Evolutionary conservation across 1,139 yeast species (phyloP).

Genomic region (Yamadazyma buinensis): DNA sequence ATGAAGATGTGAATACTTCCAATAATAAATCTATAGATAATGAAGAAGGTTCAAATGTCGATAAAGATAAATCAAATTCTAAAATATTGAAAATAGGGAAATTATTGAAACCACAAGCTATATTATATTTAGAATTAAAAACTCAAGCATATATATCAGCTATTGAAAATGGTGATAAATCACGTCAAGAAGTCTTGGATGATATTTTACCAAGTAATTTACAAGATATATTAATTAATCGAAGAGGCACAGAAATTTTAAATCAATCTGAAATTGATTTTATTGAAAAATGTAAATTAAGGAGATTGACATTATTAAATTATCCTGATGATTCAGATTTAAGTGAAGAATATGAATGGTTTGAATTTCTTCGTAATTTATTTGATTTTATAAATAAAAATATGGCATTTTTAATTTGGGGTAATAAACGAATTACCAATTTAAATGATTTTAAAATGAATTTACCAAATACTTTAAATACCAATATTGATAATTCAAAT

Average conservation of each 20-base stretch:
- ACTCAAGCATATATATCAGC: slow-evolving; percentile 95
- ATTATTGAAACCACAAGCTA: slow-evolving; percentile 76
- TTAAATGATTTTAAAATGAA: neutral
- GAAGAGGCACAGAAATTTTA: slow-evolving; percentile 27
- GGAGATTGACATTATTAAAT: slow-evolving; percentile 60
- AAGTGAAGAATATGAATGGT: slow-evolving; percentile 32
- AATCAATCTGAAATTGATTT: slow-evolving; percentile 74
- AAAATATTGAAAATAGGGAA: slow-evolving; percentile 46
- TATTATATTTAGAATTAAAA: slow-evolving; percentile 75
- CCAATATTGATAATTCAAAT: no score
- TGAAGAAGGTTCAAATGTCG: neutral
- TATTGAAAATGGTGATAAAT: slow-evolving; percentile 65
- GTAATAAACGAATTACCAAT: slow-evolving; percentile 33
- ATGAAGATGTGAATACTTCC: neutral
- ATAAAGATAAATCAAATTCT: neutral
- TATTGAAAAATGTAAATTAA: slow-evolving; percentile 60
- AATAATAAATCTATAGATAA: neutral
- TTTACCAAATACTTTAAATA: neutral
- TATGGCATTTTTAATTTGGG: slow-evolving; percentile 70
- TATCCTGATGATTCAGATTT: slow-evolving; percentile 44
- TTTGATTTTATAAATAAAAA: slow-evolving; percentile 76
- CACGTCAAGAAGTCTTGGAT: slow-evolving; percentile 66
- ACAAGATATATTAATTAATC: slow-evolving; percentile 36
- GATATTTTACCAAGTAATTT: slow-evolving; percentile 72
- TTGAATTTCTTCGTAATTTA: slow-evolving; percentile 50